Percentiles rank a stretch among this genome's conserved stretches.
Conservation (phyloP, 306 rosid species). For the Elaeagnus macrophylla region DNA sequence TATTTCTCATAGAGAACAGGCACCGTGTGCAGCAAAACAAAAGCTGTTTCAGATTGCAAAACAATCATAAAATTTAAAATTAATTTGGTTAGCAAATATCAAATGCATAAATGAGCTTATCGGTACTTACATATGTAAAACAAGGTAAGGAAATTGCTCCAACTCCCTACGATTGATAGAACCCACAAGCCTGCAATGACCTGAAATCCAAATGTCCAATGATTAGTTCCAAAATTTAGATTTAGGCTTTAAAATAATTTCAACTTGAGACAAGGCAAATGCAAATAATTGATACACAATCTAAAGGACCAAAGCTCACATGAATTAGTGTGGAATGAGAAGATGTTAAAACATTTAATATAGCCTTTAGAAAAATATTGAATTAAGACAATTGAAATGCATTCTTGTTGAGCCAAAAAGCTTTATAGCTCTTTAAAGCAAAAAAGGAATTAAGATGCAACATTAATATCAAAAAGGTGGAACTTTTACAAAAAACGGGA, state of each 20-base stretch:
- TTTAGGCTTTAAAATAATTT: neutral
- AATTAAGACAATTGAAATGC: too few species aligned
- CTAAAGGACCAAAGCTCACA: too few species aligned
- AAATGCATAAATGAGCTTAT: neutral
- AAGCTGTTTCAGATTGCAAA: slow-evolving; percentile 41
- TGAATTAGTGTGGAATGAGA: too few species aligned
- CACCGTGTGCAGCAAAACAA: slow-evolving; percentile 69
- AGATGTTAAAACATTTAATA: too few species aligned
- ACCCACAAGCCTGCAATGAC: slow-evolving; percentile 85
- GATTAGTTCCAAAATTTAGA: neutral
- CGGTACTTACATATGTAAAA: slow-evolving; percentile 63
- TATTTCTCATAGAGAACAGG: slow-evolving; percentile 87
- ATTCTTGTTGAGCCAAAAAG: too few species aligned
- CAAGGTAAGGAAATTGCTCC: slow-evolving; percentile 71
- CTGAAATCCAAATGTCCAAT: too few species aligned
- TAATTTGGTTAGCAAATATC: slow-evolving; percentile 4
- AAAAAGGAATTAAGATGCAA: too few species aligned
- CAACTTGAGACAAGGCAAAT: neutral
- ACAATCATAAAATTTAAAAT: neutral
- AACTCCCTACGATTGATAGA: slow-evolving; percentile 59
- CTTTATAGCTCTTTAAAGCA: too few species aligned
- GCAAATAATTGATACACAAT: too few species aligned
- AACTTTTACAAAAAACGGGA: too few species aligned
- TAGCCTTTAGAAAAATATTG: too few species aligned
- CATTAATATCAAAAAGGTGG: too few species aligned